Evolutionary conservation across 345 rosid species (phyloP), one percentile per base, ranked within the genome.

Genomic region (Populus alba): DNA sequence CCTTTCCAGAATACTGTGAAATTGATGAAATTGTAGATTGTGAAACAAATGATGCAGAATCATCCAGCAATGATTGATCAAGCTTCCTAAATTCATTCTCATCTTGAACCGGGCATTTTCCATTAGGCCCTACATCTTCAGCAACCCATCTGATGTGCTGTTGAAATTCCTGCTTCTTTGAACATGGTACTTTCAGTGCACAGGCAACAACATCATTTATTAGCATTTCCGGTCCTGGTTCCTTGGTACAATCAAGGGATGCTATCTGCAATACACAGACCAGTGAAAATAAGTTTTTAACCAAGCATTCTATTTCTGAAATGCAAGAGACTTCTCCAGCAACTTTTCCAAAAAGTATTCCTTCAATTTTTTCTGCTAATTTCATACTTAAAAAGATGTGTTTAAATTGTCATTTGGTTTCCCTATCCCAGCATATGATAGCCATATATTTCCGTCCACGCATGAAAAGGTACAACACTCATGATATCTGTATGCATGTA

Each of bases 21-120:
- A 33, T 17, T 68, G 79, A 72, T 49, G 85, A 85, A 67, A 75
- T 68, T 67, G 81, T 57, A 78, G 77, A 68, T 81, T 66, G 73
- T 18, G 72, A 72, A 70, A 68, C 76, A 75, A 49, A 43, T 20
- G 74, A 35, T 57, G 65, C 59, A 69, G 83, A 68, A 76, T 78
- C 10, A 16, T 77, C 78, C 33, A 55, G 41, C 10, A 79, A 53
- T 29, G 81, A 79, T 31, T 11, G 77, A 45, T 73, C 82, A 78
- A 69, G 79, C 70, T 77, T 80, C 71, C 70, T 22, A 27, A 41
- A 74, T 70, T 72, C 53, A 49, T 77, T 73, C 51, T 73, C 82
- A 80, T 77, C 83, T 77, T 71, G 75, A 73, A 80, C 82, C 6
- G 90, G 90, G 81, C 89, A 91, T 62, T 87, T 90, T 57, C 85